Evolutionary conservation across 208 protist genomes (phyloP).

Genomic region (Crithidia thermophila): DNA sequence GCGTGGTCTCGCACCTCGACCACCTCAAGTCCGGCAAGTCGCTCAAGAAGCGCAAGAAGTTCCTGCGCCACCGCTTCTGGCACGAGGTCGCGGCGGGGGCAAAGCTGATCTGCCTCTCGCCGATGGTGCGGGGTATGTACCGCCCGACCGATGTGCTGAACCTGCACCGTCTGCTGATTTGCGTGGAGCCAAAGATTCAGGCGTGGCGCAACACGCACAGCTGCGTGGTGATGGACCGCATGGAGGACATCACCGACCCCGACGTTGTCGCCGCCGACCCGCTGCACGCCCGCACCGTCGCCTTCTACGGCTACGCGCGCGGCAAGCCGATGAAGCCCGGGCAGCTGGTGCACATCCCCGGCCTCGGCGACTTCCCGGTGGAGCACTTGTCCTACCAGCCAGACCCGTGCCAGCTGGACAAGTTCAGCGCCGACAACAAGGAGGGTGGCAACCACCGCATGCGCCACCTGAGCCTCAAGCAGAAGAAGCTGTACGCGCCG

Average conservation of each 20-base stretch:
- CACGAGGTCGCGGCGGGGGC: constrained; percentile 92
- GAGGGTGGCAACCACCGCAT: constrained; percentile 73
- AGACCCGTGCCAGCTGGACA: constrained; percentile 96
- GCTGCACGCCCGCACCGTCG: constrained; percentile 83
- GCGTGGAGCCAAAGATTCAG: constrained; percentile 97
- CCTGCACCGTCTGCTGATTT: constrained; percentile 97
- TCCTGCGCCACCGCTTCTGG: constrained; percentile 96
- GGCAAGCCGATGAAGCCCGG: constrained; percentile 95
- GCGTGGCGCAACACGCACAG: constrained; percentile 98
- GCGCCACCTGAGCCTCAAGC: constrained; percentile 93
- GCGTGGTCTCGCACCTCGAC: constrained; percentile 99
- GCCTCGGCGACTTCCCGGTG: constrained; percentile 97
- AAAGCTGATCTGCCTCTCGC: constrained; percentile 98
- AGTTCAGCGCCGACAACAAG: constrained; percentile 25
- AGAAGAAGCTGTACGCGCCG: constrained; percentile 97
- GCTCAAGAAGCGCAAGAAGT: constrained; percentile 98
- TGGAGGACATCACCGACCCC: constrained; percentile 99
- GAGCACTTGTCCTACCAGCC: constrained; percentile 83
- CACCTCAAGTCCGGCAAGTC: constrained; percentile 96
- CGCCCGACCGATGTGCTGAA: constrained; percentile 98
- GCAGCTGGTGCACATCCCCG: constrained; percentile 97
- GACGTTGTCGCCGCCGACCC: constrained; percentile 75
- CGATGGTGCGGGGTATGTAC: constrained; percentile 96
- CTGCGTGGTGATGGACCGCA: constrained; percentile 95
- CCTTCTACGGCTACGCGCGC: constrained; percentile 98